Base-by-base conservation (phyloP, 208 protist species). In the Phytomonas serpens region DNA sequence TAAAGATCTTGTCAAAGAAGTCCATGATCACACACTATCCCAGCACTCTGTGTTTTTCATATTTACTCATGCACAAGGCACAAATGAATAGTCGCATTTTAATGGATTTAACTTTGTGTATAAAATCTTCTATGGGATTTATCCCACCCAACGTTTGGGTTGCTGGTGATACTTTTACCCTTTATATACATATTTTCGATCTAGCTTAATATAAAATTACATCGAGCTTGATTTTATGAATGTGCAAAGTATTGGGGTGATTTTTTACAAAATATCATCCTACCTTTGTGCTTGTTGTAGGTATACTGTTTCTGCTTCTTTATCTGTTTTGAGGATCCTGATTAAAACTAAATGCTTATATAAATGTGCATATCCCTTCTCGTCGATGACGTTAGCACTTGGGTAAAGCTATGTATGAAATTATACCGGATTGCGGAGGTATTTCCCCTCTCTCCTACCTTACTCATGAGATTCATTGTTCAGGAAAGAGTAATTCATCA, bases 251-350 rank as follows among this genome's bases (percentile, higher is more conserved):
- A 10, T 47, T 23, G 4, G 40, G 40, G 7, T 1, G 40, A 47
- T n/a, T n/a, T n/a, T n/a, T 10, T 10, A 47, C 1, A 19, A 47
- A 19, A 10, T 47, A 47, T 73, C 42, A 47, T 10, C 1, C 34
- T 30, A 30, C 16, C 23, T 77, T 74, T 52, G n/a, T 68, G 6
- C 34, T 64, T 68, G 32, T 76, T 72, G 67, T 63, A 1, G 32
- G 1, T 71, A 62, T 63, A 72, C 37, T 71, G 37, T 62, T 34
- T 62, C 57, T 16, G 61, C 29, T 29, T 2, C 19, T 36, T 64
- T 13, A 31, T 64, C 7, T 23, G 19, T 3, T 14, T 64, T 23
- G 29, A 23, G 4, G 16, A 13, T 64, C 7, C 16, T 2, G 67
- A 47, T 23, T 19, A 13, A 40, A 40, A 4, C 11, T 19, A 47